Evolutionary conservation across 352 stramenopile species (phyloP).

Genomic region (Phytophthora idaei): DNA sequence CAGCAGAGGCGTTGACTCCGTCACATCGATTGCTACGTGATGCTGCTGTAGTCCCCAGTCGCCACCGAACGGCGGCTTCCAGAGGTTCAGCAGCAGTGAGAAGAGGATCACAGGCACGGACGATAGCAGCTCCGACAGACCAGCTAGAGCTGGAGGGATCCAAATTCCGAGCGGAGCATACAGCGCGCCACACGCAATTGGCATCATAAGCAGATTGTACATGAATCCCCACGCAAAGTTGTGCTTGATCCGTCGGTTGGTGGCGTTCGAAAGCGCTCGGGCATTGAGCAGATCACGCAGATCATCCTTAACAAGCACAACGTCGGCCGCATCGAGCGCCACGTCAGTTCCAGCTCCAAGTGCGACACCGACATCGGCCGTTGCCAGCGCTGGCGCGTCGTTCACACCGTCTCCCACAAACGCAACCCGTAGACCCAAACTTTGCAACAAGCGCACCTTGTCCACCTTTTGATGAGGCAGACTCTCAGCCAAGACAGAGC

Average conservation of each 20-base stretch:
- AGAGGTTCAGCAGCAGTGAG: slow-evolving; percentile 72
- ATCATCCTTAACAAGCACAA: slow-evolving; percentile 80
- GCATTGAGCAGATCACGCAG: slow-evolving; percentile 72
- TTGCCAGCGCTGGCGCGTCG: slow-evolving; percentile 69
- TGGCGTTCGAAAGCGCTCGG: slow-evolving; percentile 58
- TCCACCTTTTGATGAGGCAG: slow-evolving; percentile 82
- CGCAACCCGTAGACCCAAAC: slow-evolving; percentile 70
- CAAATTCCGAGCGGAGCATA: slow-evolving; percentile 62
- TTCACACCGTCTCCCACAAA: slow-evolving; percentile 83
- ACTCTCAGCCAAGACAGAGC: slow-evolving; percentile 64
- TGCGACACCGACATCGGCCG: slow-evolving; percentile 70
- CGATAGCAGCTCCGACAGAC: slow-evolving; percentile 73
- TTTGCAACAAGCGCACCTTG: slow-evolving; percentile 71
- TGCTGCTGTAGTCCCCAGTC: slow-evolving; percentile 22
- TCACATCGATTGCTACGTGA: slow-evolving; percentile 47
- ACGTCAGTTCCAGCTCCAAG: slow-evolving; percentile 74
- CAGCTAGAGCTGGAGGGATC: slow-evolving; percentile 72
- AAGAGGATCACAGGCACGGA: slow-evolving; percentile 84
- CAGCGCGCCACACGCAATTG: slow-evolving; percentile 69
- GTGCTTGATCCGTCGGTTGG: slow-evolving; percentile 72
- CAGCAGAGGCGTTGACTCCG: slow-evolving; percentile 49
- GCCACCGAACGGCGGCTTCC: slow-evolving; percentile 51
- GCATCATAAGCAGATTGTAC: slow-evolving; percentile 82
- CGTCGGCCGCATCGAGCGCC: slow-evolving; percentile 69
- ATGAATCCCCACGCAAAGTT: slow-evolving; percentile 80